Conservation (phyloP, 768 basidiomycete genomes). For the Macrocybe gigantea region DNA sequence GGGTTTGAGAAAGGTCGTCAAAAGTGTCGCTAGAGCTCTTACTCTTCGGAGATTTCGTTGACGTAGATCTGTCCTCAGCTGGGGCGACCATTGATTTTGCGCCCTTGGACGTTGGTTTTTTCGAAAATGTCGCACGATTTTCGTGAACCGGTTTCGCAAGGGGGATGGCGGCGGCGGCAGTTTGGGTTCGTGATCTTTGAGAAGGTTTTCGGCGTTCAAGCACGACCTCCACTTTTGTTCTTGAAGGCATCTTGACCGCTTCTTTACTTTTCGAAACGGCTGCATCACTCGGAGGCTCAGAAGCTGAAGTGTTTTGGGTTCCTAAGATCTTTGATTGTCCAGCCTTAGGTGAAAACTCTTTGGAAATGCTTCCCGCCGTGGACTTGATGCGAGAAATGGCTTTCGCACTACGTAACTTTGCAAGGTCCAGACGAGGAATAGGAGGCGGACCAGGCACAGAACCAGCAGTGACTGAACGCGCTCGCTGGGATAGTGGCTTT, state of each 20-base stretch:
- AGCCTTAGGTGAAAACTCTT: neutral
- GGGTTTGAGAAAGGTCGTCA: too few species aligned
- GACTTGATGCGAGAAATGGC: neutral
- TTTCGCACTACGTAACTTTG: conserved; percentile 1
- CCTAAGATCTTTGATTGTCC: neutral
- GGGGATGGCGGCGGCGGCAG: too few species aligned
- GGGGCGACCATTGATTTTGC: too few species aligned
- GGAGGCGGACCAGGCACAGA: neutral
- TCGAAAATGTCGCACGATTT: too few species aligned
- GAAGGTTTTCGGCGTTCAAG: conserved; percentile 6
- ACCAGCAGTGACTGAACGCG: conserved; percentile 1
- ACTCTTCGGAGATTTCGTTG: too few species aligned
- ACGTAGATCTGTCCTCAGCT: too few species aligned
- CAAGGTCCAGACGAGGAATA: conserved; percentile 12
- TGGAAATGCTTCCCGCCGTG: neutral
- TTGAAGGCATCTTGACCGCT: neutral
- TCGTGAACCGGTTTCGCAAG: too few species aligned
- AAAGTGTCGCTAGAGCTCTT: too few species aligned
- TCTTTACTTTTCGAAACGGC: neutral
- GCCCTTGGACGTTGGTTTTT: too few species aligned
- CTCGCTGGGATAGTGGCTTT: conserved; percentile 4
- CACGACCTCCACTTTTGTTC: conserved; percentile 10
- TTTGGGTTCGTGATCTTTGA: neutral
- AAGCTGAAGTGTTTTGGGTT: neutral
- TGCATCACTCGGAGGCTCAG: neutral